Conservation (phyloP, 352 stramenopile genomes). For the Elongisporangium undulatum region DNA sequence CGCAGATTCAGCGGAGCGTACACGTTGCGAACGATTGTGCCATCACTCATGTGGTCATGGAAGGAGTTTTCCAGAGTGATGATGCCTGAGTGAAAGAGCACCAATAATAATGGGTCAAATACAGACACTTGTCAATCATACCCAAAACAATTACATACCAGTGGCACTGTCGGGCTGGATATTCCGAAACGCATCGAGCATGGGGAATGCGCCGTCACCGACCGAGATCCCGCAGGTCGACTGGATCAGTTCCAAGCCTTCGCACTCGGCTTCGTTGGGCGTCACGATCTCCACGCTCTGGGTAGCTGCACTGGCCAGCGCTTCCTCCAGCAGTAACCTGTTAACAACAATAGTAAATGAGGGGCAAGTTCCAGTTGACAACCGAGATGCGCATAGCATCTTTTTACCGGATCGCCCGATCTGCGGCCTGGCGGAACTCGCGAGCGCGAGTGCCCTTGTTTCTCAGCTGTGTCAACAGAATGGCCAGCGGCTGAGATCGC, state of each 20-base stretch:
- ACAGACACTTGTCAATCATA: too few species aligned
- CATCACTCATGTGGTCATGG: constrained; percentile 1
- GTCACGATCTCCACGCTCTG: constrained; percentile 28
- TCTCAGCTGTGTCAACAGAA: background rate
- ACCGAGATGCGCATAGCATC: background rate
- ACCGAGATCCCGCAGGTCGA: constrained; percentile 15
- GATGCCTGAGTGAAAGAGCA: constrained; percentile 6
- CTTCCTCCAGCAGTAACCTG: constrained; percentile 58
- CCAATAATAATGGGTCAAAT: too few species aligned
- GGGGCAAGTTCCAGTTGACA: background rate
- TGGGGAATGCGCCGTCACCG: constrained; percentile 15
- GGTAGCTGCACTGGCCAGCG: constrained; percentile 24
- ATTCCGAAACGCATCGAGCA: constrained; percentile 19
- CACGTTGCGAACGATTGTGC: constrained; percentile 9
- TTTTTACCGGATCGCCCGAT: background rate
- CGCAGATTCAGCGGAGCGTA: constrained; percentile 16
- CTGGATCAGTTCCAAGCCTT: constrained; percentile 6
- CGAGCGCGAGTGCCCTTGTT: background rate
- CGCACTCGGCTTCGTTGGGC: background rate
- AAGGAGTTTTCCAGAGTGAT: constrained; percentile 16
- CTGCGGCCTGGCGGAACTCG: background rate
- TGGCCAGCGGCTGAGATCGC: background rate
- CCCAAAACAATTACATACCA: constrained; percentile 4
- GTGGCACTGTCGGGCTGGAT: constrained; percentile 19
- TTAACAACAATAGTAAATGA: background rate